phyloP scores from a whole-genome alignment of 1,284 basidiomycete species.

The Heterobasidion occidentale region DNA sequence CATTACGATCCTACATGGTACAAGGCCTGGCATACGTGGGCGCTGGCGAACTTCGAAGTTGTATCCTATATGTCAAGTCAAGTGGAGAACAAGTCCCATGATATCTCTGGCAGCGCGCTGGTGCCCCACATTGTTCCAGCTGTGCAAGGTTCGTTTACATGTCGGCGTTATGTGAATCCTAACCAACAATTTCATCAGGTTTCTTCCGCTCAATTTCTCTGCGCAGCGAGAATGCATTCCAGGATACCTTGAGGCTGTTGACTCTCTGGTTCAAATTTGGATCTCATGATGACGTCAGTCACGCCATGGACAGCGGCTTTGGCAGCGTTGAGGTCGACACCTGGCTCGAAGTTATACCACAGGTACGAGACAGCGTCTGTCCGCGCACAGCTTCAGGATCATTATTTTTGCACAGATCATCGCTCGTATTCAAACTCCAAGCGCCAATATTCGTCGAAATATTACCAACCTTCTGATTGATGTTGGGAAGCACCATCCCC shows the following conservation, averaged over 20 bases:
- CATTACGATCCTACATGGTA: constrained; percentile 94
- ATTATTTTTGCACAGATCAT: constrained; percentile 66
- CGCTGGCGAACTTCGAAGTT: constrained; percentile 94
- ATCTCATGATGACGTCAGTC: constrained; percentile 83
- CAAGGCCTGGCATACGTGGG: constrained; percentile 99
- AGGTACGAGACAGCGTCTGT: constrained; percentile 42
- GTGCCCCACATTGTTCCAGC: constrained; percentile 90
- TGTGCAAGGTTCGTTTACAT: constrained; percentile 65
- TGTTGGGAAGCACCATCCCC: constrained; percentile 95
- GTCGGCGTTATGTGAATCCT: not conserved
- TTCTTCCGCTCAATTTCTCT: constrained; percentile 96
- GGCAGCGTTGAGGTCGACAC: constrained; percentile 92
- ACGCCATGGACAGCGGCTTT: constrained; percentile 88
- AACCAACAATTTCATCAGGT: constrained; percentile 33
- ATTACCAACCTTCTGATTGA: constrained; percentile 89
- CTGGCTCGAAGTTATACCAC: constrained; percentile 98
- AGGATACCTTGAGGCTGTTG: constrained; percentile 90
- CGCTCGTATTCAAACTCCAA: constrained; percentile 95
- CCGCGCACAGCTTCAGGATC: not conserved
- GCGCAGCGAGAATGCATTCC: constrained; percentile 86
- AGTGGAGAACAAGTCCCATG: constrained; percentile 49
- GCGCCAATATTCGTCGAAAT: constrained; percentile 79
- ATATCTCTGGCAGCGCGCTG: constrained; percentile 66
- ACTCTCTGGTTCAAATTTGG: constrained; percentile 99
- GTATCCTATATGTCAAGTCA: constrained; percentile 77